These are phyloP conservation scores for Fusarium sulawesiense DNA, from an alignment of 2,329 filamentous ascomycete genomes.

Conservation along the genomic window DNA sequence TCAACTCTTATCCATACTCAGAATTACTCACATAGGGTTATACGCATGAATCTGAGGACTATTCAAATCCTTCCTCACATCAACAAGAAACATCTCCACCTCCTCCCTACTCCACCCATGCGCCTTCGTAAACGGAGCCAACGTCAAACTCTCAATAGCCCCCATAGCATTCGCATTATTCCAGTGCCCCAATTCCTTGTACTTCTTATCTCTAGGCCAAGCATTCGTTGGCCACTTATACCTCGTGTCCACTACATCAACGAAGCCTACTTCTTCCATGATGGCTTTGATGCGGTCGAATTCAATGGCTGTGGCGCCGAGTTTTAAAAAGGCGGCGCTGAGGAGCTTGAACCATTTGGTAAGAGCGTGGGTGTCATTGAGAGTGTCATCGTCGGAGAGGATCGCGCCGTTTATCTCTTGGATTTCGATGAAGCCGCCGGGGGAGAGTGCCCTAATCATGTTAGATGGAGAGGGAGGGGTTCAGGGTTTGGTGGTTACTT, in stretches of 20 bases:
- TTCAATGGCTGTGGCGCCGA: neutral
- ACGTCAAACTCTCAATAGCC: conserved; percentile 7
- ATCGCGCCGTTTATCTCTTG: conserved; percentile 2
- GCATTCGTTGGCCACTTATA: conserved; percentile 24
- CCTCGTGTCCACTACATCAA: neutral
- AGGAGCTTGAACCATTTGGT: conserved; percentile 1
- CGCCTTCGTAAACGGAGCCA: conserved; percentile 17
- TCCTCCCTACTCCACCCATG: conserved; percentile 28
- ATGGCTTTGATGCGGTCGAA: conserved; percentile 11
- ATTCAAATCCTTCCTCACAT: conserved; percentile 27
- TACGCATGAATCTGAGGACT: conserved; percentile 23
- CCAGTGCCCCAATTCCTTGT: conserved; percentile 20
- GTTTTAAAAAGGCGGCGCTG: neutral
- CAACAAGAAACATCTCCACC: conserved; percentile 9
- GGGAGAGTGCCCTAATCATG: neutral
- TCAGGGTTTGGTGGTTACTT: neutral
- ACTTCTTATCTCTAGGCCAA: conserved; percentile 27
- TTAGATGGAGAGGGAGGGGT: neutral
- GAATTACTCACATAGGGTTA: conserved; percentile 21
- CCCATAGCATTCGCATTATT: conserved; percentile 7
- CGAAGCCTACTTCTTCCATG: conserved; percentile 6
- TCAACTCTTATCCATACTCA: no score
- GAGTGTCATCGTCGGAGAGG: conserved; percentile 8
- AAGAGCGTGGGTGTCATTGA: neutral
- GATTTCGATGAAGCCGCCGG: conserved; percentile 7